Conservation (phyloP, 2,329 filamentous ascomycete species). For the Metarhizium guizhouense region DNA sequence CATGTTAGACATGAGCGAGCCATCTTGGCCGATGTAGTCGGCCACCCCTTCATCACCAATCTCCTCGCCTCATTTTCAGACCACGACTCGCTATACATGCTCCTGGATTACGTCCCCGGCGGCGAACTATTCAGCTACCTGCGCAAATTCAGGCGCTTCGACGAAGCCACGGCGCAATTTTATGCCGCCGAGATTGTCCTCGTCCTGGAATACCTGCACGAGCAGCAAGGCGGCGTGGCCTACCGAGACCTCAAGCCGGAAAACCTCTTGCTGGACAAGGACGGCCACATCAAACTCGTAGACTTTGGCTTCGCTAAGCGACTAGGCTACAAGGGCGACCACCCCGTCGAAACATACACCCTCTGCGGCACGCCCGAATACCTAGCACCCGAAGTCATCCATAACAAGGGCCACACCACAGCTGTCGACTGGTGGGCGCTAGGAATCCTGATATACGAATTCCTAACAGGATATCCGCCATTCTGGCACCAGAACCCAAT, state of each 20-base stretch:
- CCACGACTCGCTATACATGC: slow-evolving; percentile 69
- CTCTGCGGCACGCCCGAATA: slow-evolving; percentile 80
- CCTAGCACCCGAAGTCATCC: slow-evolving; percentile 74
- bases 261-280: slow-evolving; percentile 68
- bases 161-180: slow-evolving; percentile 69
- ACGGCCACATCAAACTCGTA: slow-evolving; percentile 74
- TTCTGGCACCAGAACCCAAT: slow-evolving; percentile 85
- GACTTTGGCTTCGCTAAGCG: slow-evolving; percentile 83
- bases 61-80: slow-evolving; percentile 74
- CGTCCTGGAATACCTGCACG: slow-evolving; percentile 72
- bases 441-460: slow-evolving; percentile 77
- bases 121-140: slow-evolving; percentile 82
- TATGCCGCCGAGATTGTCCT: slow-evolving; percentile 79
- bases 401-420: slow-evolving; percentile 67
- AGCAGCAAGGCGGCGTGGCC: slow-evolving; percentile 66
- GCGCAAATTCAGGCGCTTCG: slow-evolving; percentile 67
- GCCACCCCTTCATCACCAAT: slow-evolving; percentile 76
- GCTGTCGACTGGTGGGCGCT: slow-evolving; percentile 86
- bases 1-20: slow-evolving; percentile 78
- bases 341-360: slow-evolving; percentile 64
- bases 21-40: slow-evolving; percentile 67
- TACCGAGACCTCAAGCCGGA: slow-evolving; percentile 79
- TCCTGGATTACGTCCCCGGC: slow-evolving; percentile 75
- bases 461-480: slow-evolving; percentile 74
- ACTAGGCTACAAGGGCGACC: slow-evolving; percentile 46